phyloP scores from a whole-genome alignment of 1,284 basidiomycete genomes.

The Tremellales sp. region DNA sequence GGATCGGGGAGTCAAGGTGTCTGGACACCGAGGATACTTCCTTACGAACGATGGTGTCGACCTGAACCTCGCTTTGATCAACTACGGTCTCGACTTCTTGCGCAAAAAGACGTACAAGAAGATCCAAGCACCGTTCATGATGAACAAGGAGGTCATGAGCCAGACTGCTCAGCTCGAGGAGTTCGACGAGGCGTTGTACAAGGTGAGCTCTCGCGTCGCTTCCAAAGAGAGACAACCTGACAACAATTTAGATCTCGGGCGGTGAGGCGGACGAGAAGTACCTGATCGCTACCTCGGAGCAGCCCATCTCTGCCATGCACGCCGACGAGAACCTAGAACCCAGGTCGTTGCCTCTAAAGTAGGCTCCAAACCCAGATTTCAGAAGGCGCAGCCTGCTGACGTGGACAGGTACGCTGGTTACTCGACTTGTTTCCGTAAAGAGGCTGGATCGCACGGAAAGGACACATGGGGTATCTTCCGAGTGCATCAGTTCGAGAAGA shows the following conservation, averaged over 20 bases:
- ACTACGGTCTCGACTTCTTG: conserved; percentile 92
- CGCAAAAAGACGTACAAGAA: conserved; percentile 81
- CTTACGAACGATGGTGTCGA: conserved; percentile 93
- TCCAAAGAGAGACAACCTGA: not conserved
- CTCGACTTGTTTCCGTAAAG: conserved; percentile 98
- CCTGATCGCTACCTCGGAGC: conserved; percentile 96
- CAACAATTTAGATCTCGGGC: conserved; percentile 1
- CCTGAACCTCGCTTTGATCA: conserved; percentile 93
- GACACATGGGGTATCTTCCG: conserved; percentile 99
- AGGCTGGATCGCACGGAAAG: conserved; percentile 92
- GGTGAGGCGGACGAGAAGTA: conserved; percentile 95
- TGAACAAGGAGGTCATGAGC: conserved; percentile 96
- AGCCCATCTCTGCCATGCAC: conserved; percentile 94
- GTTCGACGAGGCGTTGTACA: conserved; percentile 98
- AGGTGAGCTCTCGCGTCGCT: conserved; percentile 53
- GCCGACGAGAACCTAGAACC: conserved; percentile 98
- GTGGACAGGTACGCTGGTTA: conserved; percentile 58
- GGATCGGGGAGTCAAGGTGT: conserved; percentile 87
- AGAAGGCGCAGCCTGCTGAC: not conserved
- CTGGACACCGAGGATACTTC: conserved; percentile 95
- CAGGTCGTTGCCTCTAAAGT: conserved; percentile 79
- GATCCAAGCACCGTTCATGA: conserved; percentile 96
- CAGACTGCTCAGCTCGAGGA: conserved; percentile 97
- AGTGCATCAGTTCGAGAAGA: conserved; percentile 99
- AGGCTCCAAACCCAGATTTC: conserved; percentile 49